Base-by-base conservation (phyloP, 768 basidiomycete species). In the Boletus speciosus region DNA sequence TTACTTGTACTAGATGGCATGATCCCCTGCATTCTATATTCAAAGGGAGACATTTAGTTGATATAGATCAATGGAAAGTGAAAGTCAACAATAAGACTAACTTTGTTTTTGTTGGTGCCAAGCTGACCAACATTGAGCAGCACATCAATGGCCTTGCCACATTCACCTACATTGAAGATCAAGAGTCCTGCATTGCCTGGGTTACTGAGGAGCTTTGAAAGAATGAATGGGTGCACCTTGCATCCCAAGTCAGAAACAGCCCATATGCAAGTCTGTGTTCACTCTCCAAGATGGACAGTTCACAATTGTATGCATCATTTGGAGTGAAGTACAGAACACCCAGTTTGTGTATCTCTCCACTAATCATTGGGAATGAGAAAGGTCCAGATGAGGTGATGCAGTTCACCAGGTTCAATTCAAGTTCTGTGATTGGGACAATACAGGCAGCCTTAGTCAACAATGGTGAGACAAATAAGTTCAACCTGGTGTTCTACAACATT, bases 151-250 rank as follows among this genome's bases (percentile, higher is more conserved):
- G 41, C 4, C 34, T 43, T 3, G n/a, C 50, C 9, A 39, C 31
- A 6, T 52, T 47, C 37, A 47, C n/a, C 11, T 4, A 15, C 1
- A 19, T 47, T 7, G 16, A 52, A 21, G 51, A 37, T 5, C 4
- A 2, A 2, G 51, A 34, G 2, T 4, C 44, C 5, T 23, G 16
- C 37, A 23, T 47, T 6, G 6, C 51, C 4, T 21, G 16, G 1
- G 55, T 62, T 2, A 3, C 55, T 1, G 19, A 47, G 10, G 48
- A 27, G 11, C 45, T 66, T 0, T 10, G 29, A 15, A 25, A 19
- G 38, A 48, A 50, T 19, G 14, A 43, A 0, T 68, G 54, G 58
- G 58, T 61, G 4, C 67, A 67, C 36, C 46, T 68, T 35, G 60
- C 64, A 4, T 25, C 25, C 25, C 25, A 25, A 25, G 4, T 25